Base-by-base conservation (phyloP, 768 basidiomycete genomes). In the Terana coerulea region DNA sequence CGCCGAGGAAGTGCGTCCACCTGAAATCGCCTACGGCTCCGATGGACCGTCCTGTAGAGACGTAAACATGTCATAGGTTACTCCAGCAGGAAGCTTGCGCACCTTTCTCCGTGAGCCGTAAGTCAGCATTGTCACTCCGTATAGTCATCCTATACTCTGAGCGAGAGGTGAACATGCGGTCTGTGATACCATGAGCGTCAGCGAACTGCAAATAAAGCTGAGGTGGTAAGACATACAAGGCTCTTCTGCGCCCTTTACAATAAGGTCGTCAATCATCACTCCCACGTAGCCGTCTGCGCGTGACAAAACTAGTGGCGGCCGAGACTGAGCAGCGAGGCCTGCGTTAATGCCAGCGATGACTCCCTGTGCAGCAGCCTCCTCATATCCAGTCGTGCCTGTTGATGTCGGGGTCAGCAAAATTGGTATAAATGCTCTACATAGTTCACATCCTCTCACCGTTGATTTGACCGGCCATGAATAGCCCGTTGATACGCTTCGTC, bases 361-460 rank as follows among this genome's bases (percentile, higher is more conserved):
- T 8, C 93, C 93, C 64, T 95, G 93, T 3, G 89, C 91, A 2
- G 90, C 93, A 1, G 93, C 93, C 69, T 95, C 93, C 64, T 95
- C 93, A 63, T 95, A 95, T 4, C 93, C 93, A 1, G 93, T 95
- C 1, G 93, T 95, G 10, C 88, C 87, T 82, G 46, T 41, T 36
- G n/a, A 54, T 54, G 34, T 74, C 73, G 8, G 69, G 69, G n/a
- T 53, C 12, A 50, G 51, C 19, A 41, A 25, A n/a, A 24, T 21
- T 14, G 14, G n/a, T 8, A 1, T 22, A n/a, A n/a, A n/a, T n/a
- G n/a, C 24, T n/a, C 5, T 22, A 42, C 22, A 35, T 7, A 12
- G 31, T 8, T 1, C 11, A 8, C 3, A 3, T n/a, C n/a, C n/a
- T 51, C 62, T 2, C 52, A 76, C 88, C 88, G 58, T 94, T 95